phyloP scores from a whole-genome alignment of 2,329 filamentous ascomycete species.

The Harringtonia aguacate region DNA sequence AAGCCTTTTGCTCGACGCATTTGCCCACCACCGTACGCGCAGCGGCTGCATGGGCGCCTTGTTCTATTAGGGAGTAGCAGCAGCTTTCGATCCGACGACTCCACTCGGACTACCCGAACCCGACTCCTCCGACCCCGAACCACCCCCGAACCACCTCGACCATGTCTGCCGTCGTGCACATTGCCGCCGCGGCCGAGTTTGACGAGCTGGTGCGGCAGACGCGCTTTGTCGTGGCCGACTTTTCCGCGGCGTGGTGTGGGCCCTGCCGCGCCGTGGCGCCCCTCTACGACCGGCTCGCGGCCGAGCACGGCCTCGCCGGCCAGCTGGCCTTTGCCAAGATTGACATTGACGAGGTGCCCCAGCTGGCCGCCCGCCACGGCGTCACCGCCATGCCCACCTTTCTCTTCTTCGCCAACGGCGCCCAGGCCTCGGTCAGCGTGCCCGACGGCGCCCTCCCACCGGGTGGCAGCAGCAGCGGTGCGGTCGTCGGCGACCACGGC shows the following conservation, averaged over 20 bases:
- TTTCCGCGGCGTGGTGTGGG: constrained; percentile 49
- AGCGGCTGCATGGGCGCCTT: no score
- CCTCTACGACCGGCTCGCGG: constrained; percentile 37
- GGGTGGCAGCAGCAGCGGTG: constrained; percentile 4
- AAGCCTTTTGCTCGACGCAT: no score
- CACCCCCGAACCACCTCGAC: not conserved
- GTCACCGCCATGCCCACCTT: constrained; percentile 50
- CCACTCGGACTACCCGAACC: no score
- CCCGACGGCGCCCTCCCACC: constrained; percentile 2
- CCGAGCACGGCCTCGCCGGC: constrained; percentile 25
- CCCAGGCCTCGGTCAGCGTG: constrained; percentile 20
- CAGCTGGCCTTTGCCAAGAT: constrained; percentile 46
- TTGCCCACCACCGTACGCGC: no score
- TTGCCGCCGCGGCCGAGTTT: constrained; percentile 35
- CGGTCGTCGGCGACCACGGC: constrained; percentile 2
- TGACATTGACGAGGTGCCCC: constrained; percentile 44
- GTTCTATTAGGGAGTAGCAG: no score
- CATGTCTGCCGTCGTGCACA: constrained; percentile 21
- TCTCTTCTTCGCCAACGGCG: constrained; percentile 46
- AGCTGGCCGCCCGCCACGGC: constrained; percentile 36
- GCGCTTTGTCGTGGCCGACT: constrained; percentile 44
- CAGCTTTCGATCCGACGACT: no score
- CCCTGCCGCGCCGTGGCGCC: constrained; percentile 52
- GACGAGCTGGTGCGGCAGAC: constrained; percentile 34
- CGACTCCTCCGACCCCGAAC: no score